A percentile compares a stretch with the other conserved stretches of the same genome.
Evolutionary conservation across 1,139 yeast species (phyloP).

Genomic region (Casaregolazyma lundiana): DNA sequence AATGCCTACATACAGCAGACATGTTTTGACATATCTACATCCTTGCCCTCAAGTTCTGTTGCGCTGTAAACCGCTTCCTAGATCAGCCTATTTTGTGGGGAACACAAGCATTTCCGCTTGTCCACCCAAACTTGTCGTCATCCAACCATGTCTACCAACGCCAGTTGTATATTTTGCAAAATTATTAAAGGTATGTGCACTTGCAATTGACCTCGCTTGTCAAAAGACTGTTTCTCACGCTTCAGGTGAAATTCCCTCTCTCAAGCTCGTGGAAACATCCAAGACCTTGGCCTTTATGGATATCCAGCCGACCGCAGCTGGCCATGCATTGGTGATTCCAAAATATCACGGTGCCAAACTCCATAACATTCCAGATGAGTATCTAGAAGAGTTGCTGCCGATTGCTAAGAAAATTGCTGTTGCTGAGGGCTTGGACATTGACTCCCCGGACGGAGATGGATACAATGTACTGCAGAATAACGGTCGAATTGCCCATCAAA

Average conservation of each 20-base stretch:
- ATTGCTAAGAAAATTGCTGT: constrained; percentile 78
- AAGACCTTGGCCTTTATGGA: constrained; percentile 80
- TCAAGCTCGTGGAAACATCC: constrained; percentile 80
- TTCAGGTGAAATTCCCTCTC: constrained; percentile 83
- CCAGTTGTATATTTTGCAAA: constrained; percentile 83
- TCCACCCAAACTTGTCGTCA: not conserved
- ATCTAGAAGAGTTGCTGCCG: constrained; percentile 77
- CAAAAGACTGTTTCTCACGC: constrained; percentile 5
- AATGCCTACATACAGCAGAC: too few species aligned
- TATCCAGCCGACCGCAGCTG: constrained; percentile 84
- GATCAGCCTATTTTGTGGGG: constrained; percentile 2
- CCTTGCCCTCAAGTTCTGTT: too few species aligned
- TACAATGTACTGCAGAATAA: constrained; percentile 90
- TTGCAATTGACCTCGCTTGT: not conserved
- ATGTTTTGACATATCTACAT: too few species aligned
- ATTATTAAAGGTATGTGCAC: constrained; percentile 67
- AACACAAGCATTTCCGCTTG: constrained; percentile 1
- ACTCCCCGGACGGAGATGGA: constrained; percentile 65
- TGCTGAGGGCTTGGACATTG: constrained; percentile 58
- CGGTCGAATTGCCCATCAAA: constrained; percentile 90
- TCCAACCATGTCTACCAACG: constrained; percentile 21
- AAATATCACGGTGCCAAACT: constrained; percentile 88
- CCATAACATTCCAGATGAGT: constrained; percentile 89
- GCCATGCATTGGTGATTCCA: constrained; percentile 86
- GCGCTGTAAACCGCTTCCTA: too few species aligned